These are phyloP conservation scores for Discostella stelligera DNA, from an alignment of 352 stramenopile species.

Conservation along the genomic window DNA sequence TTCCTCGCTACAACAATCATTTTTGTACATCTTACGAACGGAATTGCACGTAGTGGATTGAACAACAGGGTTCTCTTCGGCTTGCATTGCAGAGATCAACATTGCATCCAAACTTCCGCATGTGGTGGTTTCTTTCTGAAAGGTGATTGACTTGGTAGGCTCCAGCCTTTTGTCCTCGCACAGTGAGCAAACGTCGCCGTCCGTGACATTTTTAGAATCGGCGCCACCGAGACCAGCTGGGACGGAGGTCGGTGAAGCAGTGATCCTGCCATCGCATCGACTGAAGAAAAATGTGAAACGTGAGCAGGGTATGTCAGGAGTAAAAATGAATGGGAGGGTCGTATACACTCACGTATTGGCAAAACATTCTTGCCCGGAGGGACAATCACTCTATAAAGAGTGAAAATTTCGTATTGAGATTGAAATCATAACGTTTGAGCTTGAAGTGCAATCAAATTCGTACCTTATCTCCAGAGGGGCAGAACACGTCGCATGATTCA, in stretches of 20 bases:
- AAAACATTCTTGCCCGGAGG: constrained; percentile 29
- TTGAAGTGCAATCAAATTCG: no score
- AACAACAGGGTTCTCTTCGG: background rate
- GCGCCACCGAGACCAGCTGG: constrained; percentile 10
- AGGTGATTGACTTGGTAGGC: background rate
- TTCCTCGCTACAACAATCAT: constrained; percentile 22
- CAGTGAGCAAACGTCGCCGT: constrained; percentile 13
- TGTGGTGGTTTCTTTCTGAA: constrained; percentile 20
- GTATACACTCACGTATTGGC: constrained; percentile 26
- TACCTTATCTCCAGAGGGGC: constrained; percentile 21
- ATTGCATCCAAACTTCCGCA: constrained; percentile 20
- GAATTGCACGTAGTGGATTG: constrained; percentile 16
- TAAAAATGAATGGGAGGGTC: background rate
- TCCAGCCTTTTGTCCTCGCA: constrained; percentile 14
- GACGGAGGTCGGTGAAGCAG: constrained; percentile 14
- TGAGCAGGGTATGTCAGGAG: background rate
- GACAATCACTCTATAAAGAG: constrained; percentile 13
- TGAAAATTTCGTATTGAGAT: no score
- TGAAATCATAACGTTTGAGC: no score
- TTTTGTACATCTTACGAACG: constrained; percentile 14
- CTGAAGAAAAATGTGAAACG: background rate
- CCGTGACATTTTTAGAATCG: background rate
- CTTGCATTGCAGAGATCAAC: constrained; percentile 4
- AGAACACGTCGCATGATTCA: constrained; percentile 29
- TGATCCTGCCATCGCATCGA: constrained; percentile 31